Percentiles rank a stretch among this genome's conserved stretches.
Evolutionary conservation across 495 filamentous ascomycete species (phyloP).

Genomic region (Hapsidospora chrysogenum): DNA sequence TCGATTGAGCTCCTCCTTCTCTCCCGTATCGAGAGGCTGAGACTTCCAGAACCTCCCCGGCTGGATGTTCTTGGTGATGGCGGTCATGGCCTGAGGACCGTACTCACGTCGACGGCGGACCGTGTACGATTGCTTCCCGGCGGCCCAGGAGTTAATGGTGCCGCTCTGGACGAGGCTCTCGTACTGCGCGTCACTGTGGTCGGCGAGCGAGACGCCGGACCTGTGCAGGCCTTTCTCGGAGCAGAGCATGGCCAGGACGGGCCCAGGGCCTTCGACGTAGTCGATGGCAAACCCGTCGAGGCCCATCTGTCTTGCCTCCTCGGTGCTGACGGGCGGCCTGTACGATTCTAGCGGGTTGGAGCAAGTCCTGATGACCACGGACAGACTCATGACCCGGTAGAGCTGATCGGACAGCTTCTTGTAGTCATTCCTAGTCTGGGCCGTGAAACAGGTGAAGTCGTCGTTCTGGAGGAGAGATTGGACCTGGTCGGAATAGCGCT

Average conservation of each 20-base stretch:
- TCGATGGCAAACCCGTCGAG: slow-evolving; percentile 70
- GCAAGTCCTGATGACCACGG: slow-evolving; percentile 45
- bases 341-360: slow-evolving; percentile 30
- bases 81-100: slow-evolving; percentile 49
- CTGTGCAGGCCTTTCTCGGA: slow-evolving; percentile 44
- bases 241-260: slow-evolving; percentile 78
- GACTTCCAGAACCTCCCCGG: slow-evolving; percentile 55
- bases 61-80: slow-evolving; percentile 34
- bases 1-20: slow-evolving; percentile 32
- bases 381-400: slow-evolving; percentile 36
- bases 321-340: slow-evolving; percentile 33
- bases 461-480: slow-evolving; percentile 48
- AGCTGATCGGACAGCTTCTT: slow-evolving; percentile 44
- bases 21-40: slow-evolving; percentile 48
- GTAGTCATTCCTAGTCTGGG: slow-evolving; percentile 56
- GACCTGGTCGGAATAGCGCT: slow-evolving; percentile 51
- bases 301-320: slow-evolving; percentile 38
- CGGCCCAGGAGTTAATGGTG: slow-evolving; percentile 42
- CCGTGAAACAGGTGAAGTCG: slow-evolving; percentile 61
- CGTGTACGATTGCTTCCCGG: slow-evolving; percentile 38
- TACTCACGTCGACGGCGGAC: slow-evolving; percentile 57
- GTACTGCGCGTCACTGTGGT: slow-evolving; percentile 48
- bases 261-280: slow-evolving; percentile 61
- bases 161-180: slow-evolving; percentile 31
- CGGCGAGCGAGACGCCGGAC: slow-evolving; percentile 44